Evolutionary conservation across 805 yeast genomes (phyloP), one percentile per base, ranked within the genome.

Genomic region (Tetrapisispora taiwanensis): DNA sequence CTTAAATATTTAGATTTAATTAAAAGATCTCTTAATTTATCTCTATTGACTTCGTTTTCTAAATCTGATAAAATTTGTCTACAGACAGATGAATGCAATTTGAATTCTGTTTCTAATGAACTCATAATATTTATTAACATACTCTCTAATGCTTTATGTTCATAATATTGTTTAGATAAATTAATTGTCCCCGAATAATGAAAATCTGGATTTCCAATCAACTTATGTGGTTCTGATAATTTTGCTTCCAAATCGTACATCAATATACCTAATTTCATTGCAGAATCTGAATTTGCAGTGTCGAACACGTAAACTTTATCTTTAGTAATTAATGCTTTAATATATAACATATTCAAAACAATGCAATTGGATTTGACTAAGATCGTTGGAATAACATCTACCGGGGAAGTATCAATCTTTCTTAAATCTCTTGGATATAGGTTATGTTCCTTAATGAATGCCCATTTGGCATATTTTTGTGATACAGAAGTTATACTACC

Each of bases 301-400:
- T 92, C 97, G 62, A 92, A 92, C 1, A 92, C 74, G 65, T 84
- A 73, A 9, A 92, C 94, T 49, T 73, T 69, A 54, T 90, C 86
- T 35, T 76, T 73, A 54, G 83, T 84, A n/a, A 92, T 77, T 39
- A 92, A 70, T 1, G 97, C 97, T 51, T 92, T 83, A 41, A 92
- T 87, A 59, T 89, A 92, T 32, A 92, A 66, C 56, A 92, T 65
- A 58, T 88, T 89, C 40, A 92, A 78, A 43, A 92, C 68, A 17
- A 90, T 84, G 42, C 94, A 82, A 66, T 76, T 43, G 14, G 78
- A 73, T 47, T 97, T 73, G 19, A 88, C 87, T 47, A 89, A 79
- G 38, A 92, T 82, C 17, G 87, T 78, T 0, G 98, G 98, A 3
- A 89, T 89, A 18, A 90, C 85, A 62, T 87, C 95, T 44, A 82